Conservation (phyloP, 1,284 basidiomycete species). For the Stereum hirsutum region DNA sequence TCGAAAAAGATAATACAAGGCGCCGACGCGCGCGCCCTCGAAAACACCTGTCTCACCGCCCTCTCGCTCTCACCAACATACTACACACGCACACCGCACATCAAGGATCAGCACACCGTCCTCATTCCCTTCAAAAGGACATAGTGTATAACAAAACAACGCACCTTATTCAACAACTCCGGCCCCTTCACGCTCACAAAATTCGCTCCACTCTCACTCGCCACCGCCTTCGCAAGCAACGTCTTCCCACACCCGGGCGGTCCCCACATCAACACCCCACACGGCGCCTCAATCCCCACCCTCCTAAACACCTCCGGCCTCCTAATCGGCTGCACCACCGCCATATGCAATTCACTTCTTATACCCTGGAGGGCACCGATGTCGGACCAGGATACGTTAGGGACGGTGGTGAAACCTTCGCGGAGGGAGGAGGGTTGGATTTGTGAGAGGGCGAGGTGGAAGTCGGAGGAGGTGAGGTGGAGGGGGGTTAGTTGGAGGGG, state of each 20-base stretch:
- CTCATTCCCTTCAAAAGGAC: too few species aligned
- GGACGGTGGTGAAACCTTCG: conserved; percentile 96
- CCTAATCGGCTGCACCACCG: conserved; percentile 91
- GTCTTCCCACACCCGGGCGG: conserved; percentile 98
- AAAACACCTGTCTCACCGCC: conserved; percentile 91
- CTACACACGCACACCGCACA: conserved; percentile 30
- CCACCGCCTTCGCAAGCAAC: conserved; percentile 91
- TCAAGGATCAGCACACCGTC: not conserved
- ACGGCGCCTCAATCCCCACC: conserved; percentile 81
- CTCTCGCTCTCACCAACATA: conserved; percentile 97
- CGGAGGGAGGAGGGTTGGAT: conserved; percentile 95
- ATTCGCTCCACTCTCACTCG: conserved; percentile 90
- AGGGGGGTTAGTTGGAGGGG: conserved; percentile 72
- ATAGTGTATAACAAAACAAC: conserved; percentile 14
- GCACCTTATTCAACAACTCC: conserved; percentile 90
- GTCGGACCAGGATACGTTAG: conserved; percentile 92
- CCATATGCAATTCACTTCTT: conserved; percentile 92
- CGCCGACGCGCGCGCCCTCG: conserved; percentile 77
- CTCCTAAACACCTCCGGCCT: conserved; percentile 83
- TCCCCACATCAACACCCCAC: conserved; percentile 96
- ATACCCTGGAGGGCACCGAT: conserved; percentile 86
- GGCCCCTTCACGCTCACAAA: conserved; percentile 98
- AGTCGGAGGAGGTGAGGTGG: conserved; percentile 76
- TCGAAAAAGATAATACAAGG: conserved; percentile 95
- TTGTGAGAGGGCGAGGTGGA: conserved; percentile 69